Conservation (phyloP, 1,284 basidiomycete genomes). For the Ustilago tritici region DNA sequence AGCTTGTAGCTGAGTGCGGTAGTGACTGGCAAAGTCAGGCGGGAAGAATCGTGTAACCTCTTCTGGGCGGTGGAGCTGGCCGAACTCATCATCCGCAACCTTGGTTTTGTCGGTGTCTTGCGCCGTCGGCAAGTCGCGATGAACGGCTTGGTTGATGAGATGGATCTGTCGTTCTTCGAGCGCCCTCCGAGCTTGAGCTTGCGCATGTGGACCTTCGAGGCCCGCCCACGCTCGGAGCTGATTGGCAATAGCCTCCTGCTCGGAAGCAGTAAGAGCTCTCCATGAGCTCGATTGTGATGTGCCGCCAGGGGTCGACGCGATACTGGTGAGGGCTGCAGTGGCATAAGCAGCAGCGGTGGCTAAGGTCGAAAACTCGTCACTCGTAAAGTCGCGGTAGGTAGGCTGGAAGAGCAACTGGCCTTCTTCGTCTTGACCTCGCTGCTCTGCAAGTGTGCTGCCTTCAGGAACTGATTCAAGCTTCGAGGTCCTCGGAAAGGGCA, state of each 20-base stretch:
- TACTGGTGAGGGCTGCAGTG: conserved; percentile 62
- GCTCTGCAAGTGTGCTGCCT: conserved; percentile 5
- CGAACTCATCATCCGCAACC: conserved; percentile 1
- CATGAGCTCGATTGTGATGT: conserved; percentile 32
- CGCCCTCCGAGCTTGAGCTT: conserved; percentile 52
- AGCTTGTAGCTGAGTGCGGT: conserved; percentile 60
- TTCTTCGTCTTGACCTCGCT: conserved; percentile 25
- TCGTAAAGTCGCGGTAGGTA: conserved; percentile 52
- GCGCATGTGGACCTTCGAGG: conserved; percentile 61
- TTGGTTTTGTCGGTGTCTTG: conserved; percentile 5
- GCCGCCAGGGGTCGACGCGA: conserved; percentile 35
- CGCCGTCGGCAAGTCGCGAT: conserved; percentile 12
- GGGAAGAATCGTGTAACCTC: conserved; percentile 55
- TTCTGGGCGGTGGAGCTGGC: conserved; percentile 20
- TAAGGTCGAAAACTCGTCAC: conserved; percentile 56
- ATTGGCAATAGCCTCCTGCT: conserved; percentile 54
- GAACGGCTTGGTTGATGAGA: conserved; percentile 39
- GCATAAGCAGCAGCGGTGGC: conserved; percentile 64
- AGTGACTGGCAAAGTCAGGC: conserved; percentile 66
- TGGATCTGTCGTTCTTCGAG: conserved; percentile 56
- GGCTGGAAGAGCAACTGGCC: conserved; percentile 51
- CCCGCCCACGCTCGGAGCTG: conserved; percentile 63
- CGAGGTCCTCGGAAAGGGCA: neutral
- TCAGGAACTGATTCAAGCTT: conserved; percentile 24
- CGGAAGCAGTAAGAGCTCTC: conserved; percentile 44